A percentile compares a stretch with the other conserved stretches of the same genome.
Conservation (phyloP, 805 yeast species). For the Wickerhamiella siamensis region DNA sequence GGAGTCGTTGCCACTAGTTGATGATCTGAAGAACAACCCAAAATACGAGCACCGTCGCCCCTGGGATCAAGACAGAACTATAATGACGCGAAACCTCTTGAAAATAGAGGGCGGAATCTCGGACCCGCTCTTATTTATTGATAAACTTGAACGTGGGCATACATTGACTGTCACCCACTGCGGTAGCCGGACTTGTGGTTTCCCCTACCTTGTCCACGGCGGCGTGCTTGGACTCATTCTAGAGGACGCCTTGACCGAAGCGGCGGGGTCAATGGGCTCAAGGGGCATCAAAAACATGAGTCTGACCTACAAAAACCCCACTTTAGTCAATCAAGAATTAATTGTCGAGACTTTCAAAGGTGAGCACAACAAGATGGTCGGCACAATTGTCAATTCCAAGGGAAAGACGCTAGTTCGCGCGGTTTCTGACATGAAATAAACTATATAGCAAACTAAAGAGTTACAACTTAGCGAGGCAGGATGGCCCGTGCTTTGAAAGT, state of each 20-base stretch:
- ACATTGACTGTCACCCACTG: conserved; percentile 56
- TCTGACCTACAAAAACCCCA: conserved; percentile 48
- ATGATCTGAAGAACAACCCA: conserved; percentile 31
- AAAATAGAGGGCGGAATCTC: conserved; percentile 51
- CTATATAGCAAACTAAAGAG: not conserved
- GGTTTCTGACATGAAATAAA: conserved; percentile 1
- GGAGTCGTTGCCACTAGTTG: conserved; percentile 33
- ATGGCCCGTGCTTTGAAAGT: conserved; percentile 20
- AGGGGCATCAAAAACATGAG: conserved; percentile 19
- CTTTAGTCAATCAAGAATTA: conserved; percentile 64
- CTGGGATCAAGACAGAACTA: conserved; percentile 32
- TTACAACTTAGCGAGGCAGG: conserved; percentile 9
- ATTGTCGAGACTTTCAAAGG: conserved; percentile 48
- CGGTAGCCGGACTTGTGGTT: conserved; percentile 70
- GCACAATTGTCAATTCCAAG: conserved; percentile 16
- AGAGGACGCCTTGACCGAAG: conserved; percentile 58
- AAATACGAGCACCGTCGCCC: conserved; percentile 28
- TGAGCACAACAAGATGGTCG: conserved; percentile 31
- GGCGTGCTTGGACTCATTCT: conserved; percentile 71
- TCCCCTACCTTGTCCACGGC: conserved; percentile 79
- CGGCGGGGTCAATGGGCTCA: conserved; percentile 21
- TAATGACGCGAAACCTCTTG: conserved; percentile 1
- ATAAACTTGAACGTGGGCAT: conserved; percentile 40
- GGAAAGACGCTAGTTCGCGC: conserved; percentile 39
- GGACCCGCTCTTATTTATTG: conserved; percentile 56